Percentiles rank a stretch among this genome's conserved stretches.
Evolutionary conservation across 2,329 filamentous ascomycete genomes (phyloP).

Genomic region (Ceratocystis lukuohia): DNA sequence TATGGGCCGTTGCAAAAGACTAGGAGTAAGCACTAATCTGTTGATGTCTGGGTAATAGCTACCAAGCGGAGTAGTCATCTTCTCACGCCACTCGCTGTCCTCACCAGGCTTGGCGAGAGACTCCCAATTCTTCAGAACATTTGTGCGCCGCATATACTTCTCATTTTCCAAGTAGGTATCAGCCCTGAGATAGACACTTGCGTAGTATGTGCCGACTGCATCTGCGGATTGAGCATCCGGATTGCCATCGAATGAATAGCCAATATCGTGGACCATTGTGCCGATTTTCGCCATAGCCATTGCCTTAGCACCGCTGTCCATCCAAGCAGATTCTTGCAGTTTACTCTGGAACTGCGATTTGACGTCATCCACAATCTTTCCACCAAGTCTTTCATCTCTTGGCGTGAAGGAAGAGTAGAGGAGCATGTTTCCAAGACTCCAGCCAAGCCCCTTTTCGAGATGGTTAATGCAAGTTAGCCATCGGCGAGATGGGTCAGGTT

Average conservation of each 20-base stretch:
- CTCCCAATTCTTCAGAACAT: slow-evolving; percentile 39
- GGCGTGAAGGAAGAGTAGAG: slow-evolving; percentile 52
- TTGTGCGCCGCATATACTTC: slow-evolving; percentile 36
- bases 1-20: slow-evolving; percentile 53
- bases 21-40: slow-evolving; percentile 55
- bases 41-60: slow-evolving; percentile 53
- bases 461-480: slow-evolving; percentile 52
- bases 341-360: slow-evolving; percentile 47
- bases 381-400: slow-evolving; percentile 44
- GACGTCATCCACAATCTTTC: slow-evolving; percentile 57
- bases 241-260: slow-evolving; percentile 42
- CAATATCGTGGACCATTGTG: slow-evolving; percentile 55
- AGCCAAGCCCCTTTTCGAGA: slow-evolving; percentile 46
- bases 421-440: slow-evolving; percentile 58
- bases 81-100: slow-evolving; percentile 49
- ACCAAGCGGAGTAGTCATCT: slow-evolving; percentile 49
- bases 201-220: slow-evolving; percentile 45
- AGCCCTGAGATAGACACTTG: slow-evolving; percentile 35
- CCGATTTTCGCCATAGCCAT: slow-evolving; percentile 51
- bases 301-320: slow-evolving; percentile 46
- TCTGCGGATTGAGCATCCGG: slow-evolving; percentile 48
- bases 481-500: slow-evolving; percentile 39
- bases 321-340: slow-evolving; percentile 30
- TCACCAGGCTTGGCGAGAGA: slow-evolving; percentile 45
- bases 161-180: slow-evolving; percentile 45